Evolutionary conservation across 305 asterid genomes (phyloP).

Genomic region (Solanum hybrid): DNA sequence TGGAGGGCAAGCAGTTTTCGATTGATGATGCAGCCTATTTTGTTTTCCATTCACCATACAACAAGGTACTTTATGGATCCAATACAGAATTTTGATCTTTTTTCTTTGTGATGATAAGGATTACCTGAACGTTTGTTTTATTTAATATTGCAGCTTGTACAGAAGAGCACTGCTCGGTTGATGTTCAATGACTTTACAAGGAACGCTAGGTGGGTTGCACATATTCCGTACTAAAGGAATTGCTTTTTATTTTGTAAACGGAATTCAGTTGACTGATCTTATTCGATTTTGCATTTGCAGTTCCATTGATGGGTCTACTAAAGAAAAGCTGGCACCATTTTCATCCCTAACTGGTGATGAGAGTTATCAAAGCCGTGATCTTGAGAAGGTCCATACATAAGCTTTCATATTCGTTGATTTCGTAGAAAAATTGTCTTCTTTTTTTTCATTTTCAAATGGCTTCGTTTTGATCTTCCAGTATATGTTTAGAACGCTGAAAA

Average conservation of each 20-base stretch:
- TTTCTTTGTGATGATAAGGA: neutral
- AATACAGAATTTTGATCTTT: neutral
- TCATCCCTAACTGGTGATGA: conserved; percentile 65
- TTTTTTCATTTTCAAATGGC: neutral
- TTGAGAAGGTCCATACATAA: conserved; percentile 61
- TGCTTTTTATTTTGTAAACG: neutral
- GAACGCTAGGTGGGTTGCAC: conserved; percentile 53
- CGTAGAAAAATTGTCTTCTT: neutral
- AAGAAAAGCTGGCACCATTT: conserved; percentile 73
- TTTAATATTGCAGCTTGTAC: conserved; percentile 78
- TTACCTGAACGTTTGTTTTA: neutral
- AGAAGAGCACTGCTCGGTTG: conserved; percentile 90
- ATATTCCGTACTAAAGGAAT: conserved; percentile 5
- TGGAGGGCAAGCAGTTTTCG: conserved; percentile 79
- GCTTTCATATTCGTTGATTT: neutral
- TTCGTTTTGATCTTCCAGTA: neutral
- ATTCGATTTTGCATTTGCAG: conserved; percentile 25
- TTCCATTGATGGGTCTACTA: conserved; percentile 72
- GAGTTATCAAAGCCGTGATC: conserved; percentile 96
- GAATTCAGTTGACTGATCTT: neutral
- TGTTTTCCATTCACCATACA: conserved; percentile 97
- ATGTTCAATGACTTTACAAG: conserved; percentile 60
- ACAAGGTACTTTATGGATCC: conserved; percentile 53
- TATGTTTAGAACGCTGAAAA: neutral
- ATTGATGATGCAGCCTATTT: conserved; percentile 65